Conservation (phyloP, 2,329 filamentous ascomycete genomes). For the Microsporum ferrugineum region DNA sequence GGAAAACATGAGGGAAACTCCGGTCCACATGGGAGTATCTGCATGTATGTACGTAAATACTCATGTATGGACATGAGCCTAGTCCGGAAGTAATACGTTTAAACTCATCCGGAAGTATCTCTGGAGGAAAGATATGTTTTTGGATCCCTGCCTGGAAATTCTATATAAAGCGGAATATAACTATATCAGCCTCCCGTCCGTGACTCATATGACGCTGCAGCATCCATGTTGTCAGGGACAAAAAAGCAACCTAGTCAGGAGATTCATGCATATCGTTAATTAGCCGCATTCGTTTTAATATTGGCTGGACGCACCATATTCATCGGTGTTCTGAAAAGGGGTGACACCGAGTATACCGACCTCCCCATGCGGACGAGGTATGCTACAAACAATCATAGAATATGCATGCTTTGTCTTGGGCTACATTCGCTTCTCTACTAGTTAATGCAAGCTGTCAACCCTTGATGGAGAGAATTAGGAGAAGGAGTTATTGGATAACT, state of each 20-base stretch:
- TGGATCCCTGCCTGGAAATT: neutral
- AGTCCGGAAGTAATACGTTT: neutral
- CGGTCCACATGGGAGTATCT: neutral
- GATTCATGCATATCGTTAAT: neutral
- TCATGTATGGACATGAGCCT: neutral
- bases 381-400: neutral
- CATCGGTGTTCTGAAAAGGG: neutral
- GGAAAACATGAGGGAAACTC: neutral
- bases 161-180: neutral
- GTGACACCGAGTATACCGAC: neutral
- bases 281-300: neutral
- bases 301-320: neutral
- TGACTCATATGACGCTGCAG: neutral
- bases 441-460: neutral
- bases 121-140: neutral
- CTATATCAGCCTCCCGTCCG: neutral
- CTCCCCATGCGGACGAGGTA: neutral
- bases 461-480: neutral
- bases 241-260: neutral
- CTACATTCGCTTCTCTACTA: neutral
- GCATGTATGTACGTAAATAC: neutral
- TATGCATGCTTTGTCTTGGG: neutral
- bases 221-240: neutral
- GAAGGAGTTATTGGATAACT: neutral
- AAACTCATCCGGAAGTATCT: neutral